Conservation (phyloP, 495 filamentous ascomycete genomes). For the Aspergillus coremiiformis region DNA sequence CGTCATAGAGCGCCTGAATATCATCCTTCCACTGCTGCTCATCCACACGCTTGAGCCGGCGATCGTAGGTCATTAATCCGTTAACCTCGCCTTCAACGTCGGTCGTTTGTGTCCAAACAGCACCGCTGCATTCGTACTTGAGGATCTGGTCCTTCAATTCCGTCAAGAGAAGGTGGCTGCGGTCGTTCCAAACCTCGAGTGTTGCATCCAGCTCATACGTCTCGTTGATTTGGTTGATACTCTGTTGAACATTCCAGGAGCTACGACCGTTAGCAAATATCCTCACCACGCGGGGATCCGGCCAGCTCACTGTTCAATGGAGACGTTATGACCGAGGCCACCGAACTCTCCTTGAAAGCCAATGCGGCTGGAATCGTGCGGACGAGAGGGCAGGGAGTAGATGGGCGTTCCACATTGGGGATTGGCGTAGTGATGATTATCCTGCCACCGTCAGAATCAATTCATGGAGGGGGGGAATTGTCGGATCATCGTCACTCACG, state of each 20-base stretch:
- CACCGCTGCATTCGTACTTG: conserved; percentile 50
- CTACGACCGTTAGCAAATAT: conserved; percentile 7
- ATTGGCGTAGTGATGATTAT: conserved; percentile 66
- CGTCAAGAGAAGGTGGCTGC: conserved; percentile 43
- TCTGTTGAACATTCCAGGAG: conserved; percentile 50
- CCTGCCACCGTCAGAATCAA: conserved; percentile 24
- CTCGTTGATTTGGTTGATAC: conserved; percentile 51
- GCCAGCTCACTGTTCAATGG: conserved; percentile 39
- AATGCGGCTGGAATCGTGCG: conserved; percentile 53
- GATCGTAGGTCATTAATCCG: conserved; percentile 61
- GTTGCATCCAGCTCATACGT: conserved; percentile 57
- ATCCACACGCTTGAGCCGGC: conserved; percentile 46
- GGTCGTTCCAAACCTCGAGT: conserved; percentile 58
- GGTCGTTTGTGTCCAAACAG: conserved; percentile 59
- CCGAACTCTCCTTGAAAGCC: conserved; percentile 65
- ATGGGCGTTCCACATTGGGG: conserved; percentile 62
- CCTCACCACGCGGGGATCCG: neutral
- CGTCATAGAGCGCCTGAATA: conserved; percentile 51
- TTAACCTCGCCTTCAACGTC: conserved; percentile 73
- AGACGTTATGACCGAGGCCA: conserved; percentile 55
- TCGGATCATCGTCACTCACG: conserved; percentile 16
- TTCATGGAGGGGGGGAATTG: neutral
- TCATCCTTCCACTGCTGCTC: conserved; percentile 52
- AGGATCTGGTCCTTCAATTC: conserved; percentile 53
- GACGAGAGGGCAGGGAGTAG: conserved; percentile 47